Percentiles rank a stretch among this genome's conserved stretches.
phyloP scores from a whole-genome alignment of 1,284 basidiomycete genomes.

The Bondarzewia mesenterica region DNA sequence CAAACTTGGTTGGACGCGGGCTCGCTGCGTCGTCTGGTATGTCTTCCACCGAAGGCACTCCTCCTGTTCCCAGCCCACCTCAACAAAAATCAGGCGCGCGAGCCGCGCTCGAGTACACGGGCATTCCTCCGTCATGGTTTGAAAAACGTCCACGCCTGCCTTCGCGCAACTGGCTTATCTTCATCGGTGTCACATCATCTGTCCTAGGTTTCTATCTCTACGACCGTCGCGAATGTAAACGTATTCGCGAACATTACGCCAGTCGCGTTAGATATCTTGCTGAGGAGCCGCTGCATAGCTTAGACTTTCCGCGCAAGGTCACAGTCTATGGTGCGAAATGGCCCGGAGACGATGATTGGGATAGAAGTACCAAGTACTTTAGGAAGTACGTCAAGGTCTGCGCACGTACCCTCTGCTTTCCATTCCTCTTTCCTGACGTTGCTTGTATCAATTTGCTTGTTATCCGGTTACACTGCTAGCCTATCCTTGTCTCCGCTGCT shows the following conservation, averaged over 20 bases:
- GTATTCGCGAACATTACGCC: conserved; percentile 73
- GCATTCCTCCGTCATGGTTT: conserved; percentile 65
- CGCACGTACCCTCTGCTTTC: conserved; percentile 14
- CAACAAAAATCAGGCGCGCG: conserved; percentile 21
- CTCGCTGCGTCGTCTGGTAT: not conserved
- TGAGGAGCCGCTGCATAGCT: conserved; percentile 56
- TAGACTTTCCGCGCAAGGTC: conserved; percentile 75
- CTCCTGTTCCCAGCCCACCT: not conserved
- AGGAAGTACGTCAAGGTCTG: conserved; percentile 93
- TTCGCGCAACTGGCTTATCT: conserved; percentile 91
- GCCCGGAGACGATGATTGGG: conserved; percentile 92
- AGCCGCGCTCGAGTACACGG: conserved; percentile 30
- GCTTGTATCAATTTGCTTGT: conserved; percentile 7
- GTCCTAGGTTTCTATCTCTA: conserved; percentile 74
- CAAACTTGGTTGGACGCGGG: not conserved
- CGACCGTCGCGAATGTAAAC: conserved; percentile 74
- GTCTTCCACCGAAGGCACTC: not conserved
- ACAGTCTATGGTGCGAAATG: conserved; percentile 85
- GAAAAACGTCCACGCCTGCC: conserved; percentile 75
- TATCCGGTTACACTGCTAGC: too few species aligned
- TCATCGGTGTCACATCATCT: conserved; percentile 69
- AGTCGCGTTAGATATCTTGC: conserved; percentile 74
- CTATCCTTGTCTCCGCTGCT: conserved; percentile 88
- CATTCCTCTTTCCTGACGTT: conserved; percentile 3
- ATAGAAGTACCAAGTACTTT: conserved; percentile 82